Evolutionary conservation across 768 basidiomycete species (phyloP), one percentile per base, ranked within the genome.

Genomic region (Hypholoma fasciculare): DNA sequence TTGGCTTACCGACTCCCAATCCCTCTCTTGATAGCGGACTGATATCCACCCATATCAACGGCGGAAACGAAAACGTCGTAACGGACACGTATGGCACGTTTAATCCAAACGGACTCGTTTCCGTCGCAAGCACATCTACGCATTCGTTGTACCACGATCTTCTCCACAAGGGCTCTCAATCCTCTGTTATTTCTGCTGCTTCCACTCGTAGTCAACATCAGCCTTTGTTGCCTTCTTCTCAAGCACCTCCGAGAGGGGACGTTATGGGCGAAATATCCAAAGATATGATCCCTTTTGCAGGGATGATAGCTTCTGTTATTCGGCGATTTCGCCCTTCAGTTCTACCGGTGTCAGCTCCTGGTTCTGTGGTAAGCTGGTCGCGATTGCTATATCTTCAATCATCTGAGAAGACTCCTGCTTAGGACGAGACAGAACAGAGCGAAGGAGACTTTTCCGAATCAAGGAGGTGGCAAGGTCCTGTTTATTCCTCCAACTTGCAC

Each of bases 21-120:
- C 30, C 30, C 9, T 9, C 30, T 34, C 30, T 34, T 9, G 30
- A 34, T 5, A 34, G 7, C 30, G 30, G 48, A 26, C 12, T 13
- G 30, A 26, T 49, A 55, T 14, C 47, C 49, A 12, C 47, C 26
- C 26, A 49, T 26, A 20, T 16, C 4, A 12, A 38, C 44, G 40
- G 52, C 14, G 53, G 57, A 8, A 43, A 37, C 16, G 62, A 80
- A 61, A 77, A 78, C 1, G 60, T 76, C 16, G 75, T 81, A 34
- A 77, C 79, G 0, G 68, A 79, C 5, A 73, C 74, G 1, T 85
- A 85, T 58, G 82, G 84, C 4, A 80, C 80, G 8, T 80, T 82
- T 58, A 64, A 76, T 37, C 63, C 72, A 11, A 30, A 49, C 27
- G 27, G 58, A 57, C 48, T 63, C 51, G 36, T 58, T 34, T 59